These are phyloP conservation scores for Pythium plurisporium DNA, from an alignment of 352 stramenopile genomes.

Conservation along the genomic window DNA sequence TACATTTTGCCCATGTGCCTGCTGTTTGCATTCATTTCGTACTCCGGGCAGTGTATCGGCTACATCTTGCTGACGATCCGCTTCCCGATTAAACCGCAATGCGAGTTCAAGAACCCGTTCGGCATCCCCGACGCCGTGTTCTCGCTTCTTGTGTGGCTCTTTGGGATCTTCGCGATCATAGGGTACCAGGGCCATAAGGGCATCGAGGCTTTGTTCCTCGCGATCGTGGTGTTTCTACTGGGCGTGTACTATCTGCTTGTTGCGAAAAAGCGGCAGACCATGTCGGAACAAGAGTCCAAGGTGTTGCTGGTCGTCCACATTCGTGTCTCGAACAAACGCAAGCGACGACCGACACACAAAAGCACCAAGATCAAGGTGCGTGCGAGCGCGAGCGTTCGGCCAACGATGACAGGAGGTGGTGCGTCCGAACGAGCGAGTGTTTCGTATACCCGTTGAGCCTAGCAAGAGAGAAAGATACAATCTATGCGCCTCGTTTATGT, in stretches of 20 bases:
- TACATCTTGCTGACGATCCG: conserved; percentile 21
- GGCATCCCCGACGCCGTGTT: conserved; percentile 17
- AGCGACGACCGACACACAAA: too few species aligned
- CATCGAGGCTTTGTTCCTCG: conserved; percentile 1
- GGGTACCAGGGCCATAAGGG: conserved; percentile 14
- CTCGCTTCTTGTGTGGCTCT: conserved; percentile 15
- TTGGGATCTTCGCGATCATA: conserved; percentile 16
- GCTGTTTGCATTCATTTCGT: conserved; percentile 22
- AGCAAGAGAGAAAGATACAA: background rate
- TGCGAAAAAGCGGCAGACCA: conserved; percentile 20
- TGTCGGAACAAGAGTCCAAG: conserved; percentile 22
- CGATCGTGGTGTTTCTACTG: background rate
- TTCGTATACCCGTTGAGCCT: too few species aligned
- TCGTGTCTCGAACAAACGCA: conserved; percentile 5
- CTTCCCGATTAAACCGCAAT: conserved; percentile 1
- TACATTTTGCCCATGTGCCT: conserved; percentile 22
- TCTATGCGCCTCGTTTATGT: background rate
- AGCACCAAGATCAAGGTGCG: too few species aligned
- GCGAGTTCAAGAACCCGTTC: conserved; percentile 17
- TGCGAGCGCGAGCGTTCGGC: background rate
- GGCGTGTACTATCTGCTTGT: conserved; percentile 17
- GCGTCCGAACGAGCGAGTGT: background rate
- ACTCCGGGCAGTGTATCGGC: conserved; percentile 25
- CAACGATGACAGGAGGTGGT: background rate
- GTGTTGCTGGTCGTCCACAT: conserved; percentile 16